A percentile compares a stretch with the other conserved stretches of the same genome.
These are phyloP conservation scores for Spathaspora sp. DNA, from an alignment of 805 yeast genomes.

Conservation along the genomic window DNA sequence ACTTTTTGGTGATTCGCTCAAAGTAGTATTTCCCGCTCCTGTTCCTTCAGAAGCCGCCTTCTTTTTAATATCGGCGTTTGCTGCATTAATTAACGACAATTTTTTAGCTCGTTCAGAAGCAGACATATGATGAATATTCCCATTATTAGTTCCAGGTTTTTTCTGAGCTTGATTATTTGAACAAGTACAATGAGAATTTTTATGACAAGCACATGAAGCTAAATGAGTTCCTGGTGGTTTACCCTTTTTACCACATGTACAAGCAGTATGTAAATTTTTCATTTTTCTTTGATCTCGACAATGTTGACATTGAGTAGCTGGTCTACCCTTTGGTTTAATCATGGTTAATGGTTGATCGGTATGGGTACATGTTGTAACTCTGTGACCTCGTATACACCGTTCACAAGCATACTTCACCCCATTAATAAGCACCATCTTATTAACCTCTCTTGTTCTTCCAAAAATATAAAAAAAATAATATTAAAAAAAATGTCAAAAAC, in stretches of 20 bases:
- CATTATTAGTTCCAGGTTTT: constrained; percentile 6
- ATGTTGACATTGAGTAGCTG: constrained; percentile 86
- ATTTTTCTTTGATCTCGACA: constrained; percentile 73
- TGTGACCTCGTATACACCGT: constrained; percentile 91
- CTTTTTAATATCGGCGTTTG: constrained; percentile 10
- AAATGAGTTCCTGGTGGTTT: constrained; percentile 36
- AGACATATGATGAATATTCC: constrained; percentile 12
- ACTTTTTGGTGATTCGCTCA: background rate
- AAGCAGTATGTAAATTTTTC: constrained; percentile 63
- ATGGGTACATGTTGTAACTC: constrained; percentile 92
- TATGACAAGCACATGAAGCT: constrained; percentile 36
- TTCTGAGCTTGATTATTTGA: constrained; percentile 16
- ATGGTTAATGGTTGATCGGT: constrained; percentile 84
- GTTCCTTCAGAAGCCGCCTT: constrained; percentile 1
- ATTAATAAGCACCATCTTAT: constrained; percentile 76
- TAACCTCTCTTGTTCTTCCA: background rate
- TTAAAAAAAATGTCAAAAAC: too few species aligned
- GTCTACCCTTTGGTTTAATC: constrained; percentile 97
- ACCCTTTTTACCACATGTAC: constrained; percentile 64
- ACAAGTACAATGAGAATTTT: constrained; percentile 40
- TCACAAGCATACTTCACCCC: constrained; percentile 97
- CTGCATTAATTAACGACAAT: constrained; percentile 11
- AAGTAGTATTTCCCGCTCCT: background rate
- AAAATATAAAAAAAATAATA: background rate
- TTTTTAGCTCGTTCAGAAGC: constrained; percentile 13